These are phyloP conservation scores for Chamaecrista fasciculata DNA, from an alignment of 306 rosid species.

Conservation along the genomic window DNA sequence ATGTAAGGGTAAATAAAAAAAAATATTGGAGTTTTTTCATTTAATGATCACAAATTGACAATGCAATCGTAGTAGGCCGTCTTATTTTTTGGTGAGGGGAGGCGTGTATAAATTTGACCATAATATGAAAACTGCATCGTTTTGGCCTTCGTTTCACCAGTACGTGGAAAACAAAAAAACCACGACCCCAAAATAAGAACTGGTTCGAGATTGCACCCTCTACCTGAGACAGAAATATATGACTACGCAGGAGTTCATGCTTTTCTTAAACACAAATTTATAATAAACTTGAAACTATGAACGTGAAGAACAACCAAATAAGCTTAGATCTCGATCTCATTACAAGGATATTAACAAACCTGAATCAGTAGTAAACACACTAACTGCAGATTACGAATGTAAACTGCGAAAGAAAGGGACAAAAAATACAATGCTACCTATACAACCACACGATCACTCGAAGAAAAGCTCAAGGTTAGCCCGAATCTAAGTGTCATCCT, in stretches of 20 bases:
- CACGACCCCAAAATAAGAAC: too few relatives aligned
- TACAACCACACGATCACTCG: constrained; percentile 70
- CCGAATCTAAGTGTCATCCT: constrained; percentile 55
- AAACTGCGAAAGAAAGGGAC: constrained; percentile 32
- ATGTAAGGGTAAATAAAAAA: too few relatives aligned
- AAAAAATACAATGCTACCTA: constrained; percentile 45
- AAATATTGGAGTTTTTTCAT: too few relatives aligned
- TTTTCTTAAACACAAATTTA: constrained; percentile 8
- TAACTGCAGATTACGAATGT: constrained; percentile 61
- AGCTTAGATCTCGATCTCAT: constrained; percentile 45
- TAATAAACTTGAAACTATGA: constrained; percentile 32
- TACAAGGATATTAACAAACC: constrained; percentile 69
- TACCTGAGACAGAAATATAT: background rate
- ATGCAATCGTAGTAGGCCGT: too few relatives aligned
- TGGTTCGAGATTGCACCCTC: too few relatives aligned
- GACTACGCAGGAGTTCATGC: background rate
- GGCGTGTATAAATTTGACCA: too few relatives aligned
- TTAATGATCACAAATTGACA: too few relatives aligned
- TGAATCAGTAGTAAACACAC: constrained; percentile 59
- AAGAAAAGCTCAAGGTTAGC: constrained; percentile 58
- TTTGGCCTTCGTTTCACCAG: too few relatives aligned
- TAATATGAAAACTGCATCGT: too few relatives aligned
- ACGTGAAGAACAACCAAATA: constrained; percentile 35
- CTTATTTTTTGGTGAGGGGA: too few relatives aligned
- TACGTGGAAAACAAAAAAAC: too few relatives aligned